Conservation (phyloP, 192 early-diverging fungal genomes). For the Rhizophagus prolifer region DNA sequence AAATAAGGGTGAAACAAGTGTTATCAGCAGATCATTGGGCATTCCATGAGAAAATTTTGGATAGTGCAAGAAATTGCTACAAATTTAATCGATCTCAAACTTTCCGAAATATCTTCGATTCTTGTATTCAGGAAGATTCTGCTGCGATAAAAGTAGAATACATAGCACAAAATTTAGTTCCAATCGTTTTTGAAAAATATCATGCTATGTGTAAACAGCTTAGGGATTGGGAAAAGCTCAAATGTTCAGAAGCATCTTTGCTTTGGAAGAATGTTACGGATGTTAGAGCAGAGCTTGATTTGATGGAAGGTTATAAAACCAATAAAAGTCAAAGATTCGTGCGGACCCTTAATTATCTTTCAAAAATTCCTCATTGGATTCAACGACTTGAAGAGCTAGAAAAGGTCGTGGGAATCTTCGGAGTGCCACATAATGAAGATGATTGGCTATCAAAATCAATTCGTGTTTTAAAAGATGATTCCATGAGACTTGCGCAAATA, state of each 20-base stretch:
- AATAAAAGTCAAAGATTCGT: not conserved
- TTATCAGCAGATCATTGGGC: not conserved
- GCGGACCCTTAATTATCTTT: not conserved
- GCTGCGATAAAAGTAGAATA: not conserved
- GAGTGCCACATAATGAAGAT: not conserved
- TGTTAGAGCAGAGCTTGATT: conserved; percentile 8
- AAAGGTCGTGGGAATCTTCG: not conserved
- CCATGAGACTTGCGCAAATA: conserved; percentile 1
- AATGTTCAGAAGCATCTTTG: not conserved
- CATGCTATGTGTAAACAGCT: not conserved
- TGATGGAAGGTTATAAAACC: not conserved
- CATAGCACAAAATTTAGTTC: not conserved
- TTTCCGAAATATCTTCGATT: conserved; percentile 2
- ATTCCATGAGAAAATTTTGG: not conserved
- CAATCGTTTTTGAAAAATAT: not conserved
- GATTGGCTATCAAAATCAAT: not conserved
- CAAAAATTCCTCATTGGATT: not conserved
- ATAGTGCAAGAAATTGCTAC: not conserved
- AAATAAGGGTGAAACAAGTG: not conserved
- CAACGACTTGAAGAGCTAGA: not conserved
- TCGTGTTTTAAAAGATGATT: not conserved
- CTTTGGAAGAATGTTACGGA: conserved; percentile 13
- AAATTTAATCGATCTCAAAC: conserved; percentile 7
- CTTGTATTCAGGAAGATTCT: not conserved
- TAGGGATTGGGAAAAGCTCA: conserved; percentile 3